Conservation (phyloP, 768 basidiomycete genomes). For the Tricholomella constricta region DNA sequence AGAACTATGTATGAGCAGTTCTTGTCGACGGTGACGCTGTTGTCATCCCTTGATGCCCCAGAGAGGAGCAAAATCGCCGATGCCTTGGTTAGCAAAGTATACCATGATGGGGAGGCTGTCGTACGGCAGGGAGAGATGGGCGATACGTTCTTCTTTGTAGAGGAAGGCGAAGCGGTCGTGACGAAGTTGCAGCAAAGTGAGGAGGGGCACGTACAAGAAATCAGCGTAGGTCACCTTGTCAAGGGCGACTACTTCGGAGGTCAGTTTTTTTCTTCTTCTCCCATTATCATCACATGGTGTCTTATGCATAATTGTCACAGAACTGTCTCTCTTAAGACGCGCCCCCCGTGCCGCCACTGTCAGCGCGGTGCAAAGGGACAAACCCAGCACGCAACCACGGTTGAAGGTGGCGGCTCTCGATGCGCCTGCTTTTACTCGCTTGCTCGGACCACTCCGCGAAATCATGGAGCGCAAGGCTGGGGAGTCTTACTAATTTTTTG, state of each 20-base stretch:
- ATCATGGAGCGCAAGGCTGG: conserved; percentile 92
- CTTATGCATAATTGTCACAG: conserved; percentile 41
- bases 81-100: conserved; percentile 82
- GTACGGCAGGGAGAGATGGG: conserved; percentile 94
- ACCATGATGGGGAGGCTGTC: conserved; percentile 83
- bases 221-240: conserved; percentile 71
- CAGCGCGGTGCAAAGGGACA: conserved; percentile 64
- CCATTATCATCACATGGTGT: background rate
- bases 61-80: conserved; percentile 98
- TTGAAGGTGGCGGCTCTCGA: conserved; percentile 94
- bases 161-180: conserved; percentile 89
- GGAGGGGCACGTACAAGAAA: conserved; percentile 59
- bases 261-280: conserved; percentile 36
- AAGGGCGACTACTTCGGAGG: conserved; percentile 99
- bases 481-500: conserved; percentile 50
- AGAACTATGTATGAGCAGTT: conserved; percentile 97
- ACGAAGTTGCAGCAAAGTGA: conserved; percentile 70
- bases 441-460: conserved; percentile 90
- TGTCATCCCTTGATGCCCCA: conserved; percentile 81
- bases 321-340: conserved; percentile 85
- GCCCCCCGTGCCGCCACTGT: conserved; percentile 97
- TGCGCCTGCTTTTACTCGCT: conserved; percentile 88
- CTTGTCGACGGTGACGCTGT: conserved; percentile 84
- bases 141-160: conserved; percentile 97
- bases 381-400: conserved; percentile 50